Evolutionary conservation across 768 basidiomycete genomes (phyloP).

Genomic region (Mycena vulgaris): DNA sequence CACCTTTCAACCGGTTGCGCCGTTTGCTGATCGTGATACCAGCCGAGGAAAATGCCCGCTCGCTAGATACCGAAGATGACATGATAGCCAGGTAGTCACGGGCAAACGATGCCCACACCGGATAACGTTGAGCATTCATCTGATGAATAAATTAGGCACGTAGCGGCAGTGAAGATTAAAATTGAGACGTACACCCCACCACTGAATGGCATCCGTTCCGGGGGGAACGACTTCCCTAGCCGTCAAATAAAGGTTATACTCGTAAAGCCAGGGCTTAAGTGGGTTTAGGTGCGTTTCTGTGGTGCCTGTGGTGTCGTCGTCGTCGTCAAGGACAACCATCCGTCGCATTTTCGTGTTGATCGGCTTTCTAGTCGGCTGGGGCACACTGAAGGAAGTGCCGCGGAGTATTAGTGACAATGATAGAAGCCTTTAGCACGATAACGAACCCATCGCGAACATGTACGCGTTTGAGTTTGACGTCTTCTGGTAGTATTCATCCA

Average conservation of each 20-base stretch:
- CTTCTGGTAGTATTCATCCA: constrained; percentile 45
- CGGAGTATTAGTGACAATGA: neutral
- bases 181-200: constrained; percentile 1
- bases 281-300: neutral
- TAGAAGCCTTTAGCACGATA: constrained; percentile 12
- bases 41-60: constrained; percentile 11
- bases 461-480: constrained; percentile 46
- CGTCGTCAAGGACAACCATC: neutral
- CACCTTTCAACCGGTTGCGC: too few species aligned
- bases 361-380: neutral
- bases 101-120: neutral
- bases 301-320: neutral
- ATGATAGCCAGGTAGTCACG: neutral
- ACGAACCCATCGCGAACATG: constrained; percentile 44
- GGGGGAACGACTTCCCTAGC: neutral
- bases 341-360: neutral
- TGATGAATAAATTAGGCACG: neutral
- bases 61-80: neutral
- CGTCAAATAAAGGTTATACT: neutral
- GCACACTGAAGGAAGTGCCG: neutral
- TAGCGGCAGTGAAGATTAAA: neutral
- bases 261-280: neutral
- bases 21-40: constrained; percentile 10
- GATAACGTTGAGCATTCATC: constrained; percentile 2
- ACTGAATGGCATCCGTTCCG: constrained; percentile 7